Conservation (phyloP, 805 yeast species). For the Ogataea paradorogensis region DNA sequence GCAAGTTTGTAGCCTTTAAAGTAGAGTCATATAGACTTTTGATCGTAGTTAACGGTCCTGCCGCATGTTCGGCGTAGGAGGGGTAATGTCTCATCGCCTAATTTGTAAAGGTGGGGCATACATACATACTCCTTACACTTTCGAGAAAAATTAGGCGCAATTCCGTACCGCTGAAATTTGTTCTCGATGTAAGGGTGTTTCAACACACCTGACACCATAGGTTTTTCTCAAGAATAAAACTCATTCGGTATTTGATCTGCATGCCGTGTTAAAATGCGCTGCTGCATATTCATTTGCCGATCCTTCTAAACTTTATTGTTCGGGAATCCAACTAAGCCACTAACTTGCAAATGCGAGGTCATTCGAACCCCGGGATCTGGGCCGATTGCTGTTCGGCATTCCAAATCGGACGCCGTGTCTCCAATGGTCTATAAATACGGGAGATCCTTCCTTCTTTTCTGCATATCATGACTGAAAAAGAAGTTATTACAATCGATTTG, state of each 20-base stretch:
- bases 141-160: conserved; percentile 5
- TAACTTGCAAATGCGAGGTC: background rate
- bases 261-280: background rate
- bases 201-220: background rate
- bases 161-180: background rate
- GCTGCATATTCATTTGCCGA: background rate
- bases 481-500: background rate
- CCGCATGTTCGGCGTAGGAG: background rate
- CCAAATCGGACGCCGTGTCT: background rate
- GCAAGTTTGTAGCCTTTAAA: too few species aligned
- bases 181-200: background rate
- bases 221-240: too few species aligned
- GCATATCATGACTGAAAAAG: conserved; percentile 6
- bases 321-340: background rate
- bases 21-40: too few species aligned
- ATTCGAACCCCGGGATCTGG: background rate
- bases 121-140: background rate
- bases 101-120: conserved; percentile 7
- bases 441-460: background rate
- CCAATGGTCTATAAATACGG: background rate
- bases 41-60: too few species aligned
- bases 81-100: conserved; percentile 3
- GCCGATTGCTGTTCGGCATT: background rate
- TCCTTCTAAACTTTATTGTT: background rate
- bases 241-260: background rate